Evolutionary conservation across 2,329 filamentous ascomycete species (phyloP).

Genomic region (Phoma herbarum): DNA sequence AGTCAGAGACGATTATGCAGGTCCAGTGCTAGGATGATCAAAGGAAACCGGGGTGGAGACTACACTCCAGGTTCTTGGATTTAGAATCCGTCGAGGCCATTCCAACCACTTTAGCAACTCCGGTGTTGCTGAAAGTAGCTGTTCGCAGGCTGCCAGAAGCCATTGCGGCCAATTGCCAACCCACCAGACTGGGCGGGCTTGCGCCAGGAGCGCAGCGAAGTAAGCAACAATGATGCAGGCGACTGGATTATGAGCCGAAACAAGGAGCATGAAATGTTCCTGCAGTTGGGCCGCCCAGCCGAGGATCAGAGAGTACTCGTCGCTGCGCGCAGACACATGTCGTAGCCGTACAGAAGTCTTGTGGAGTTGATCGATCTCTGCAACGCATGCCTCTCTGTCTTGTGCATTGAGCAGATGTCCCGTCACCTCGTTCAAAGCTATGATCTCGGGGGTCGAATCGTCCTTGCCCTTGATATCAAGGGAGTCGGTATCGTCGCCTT

Average conservation of each 20-base stretch:
- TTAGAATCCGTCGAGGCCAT: conserved; percentile 37
- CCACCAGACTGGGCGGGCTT: conserved; percentile 40
- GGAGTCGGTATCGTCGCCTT: conserved; percentile 19
- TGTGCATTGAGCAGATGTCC: conserved; percentile 32
- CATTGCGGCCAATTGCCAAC: conserved; percentile 41
- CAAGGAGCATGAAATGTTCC: conserved; percentile 37
- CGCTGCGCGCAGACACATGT: conserved; percentile 29
- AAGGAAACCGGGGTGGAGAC: conserved; percentile 10
- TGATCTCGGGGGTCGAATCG: conserved; percentile 31
- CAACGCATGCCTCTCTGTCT: conserved; percentile 32
- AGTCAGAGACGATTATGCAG: neutral
- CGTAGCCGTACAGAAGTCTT: conserved; percentile 29
- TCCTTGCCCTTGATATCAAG: conserved; percentile 26
- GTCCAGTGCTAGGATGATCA: conserved; percentile 2
- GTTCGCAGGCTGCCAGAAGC: conserved; percentile 35
- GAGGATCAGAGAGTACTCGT: conserved; percentile 38
- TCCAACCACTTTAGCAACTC: conserved; percentile 42
- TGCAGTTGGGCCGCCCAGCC: conserved; percentile 36
- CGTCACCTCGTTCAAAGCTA: conserved; percentile 35
- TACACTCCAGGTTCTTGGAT: conserved; percentile 12
- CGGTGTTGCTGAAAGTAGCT: conserved; percentile 34
- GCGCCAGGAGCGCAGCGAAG: conserved; percentile 38
- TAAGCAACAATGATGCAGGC: conserved; percentile 40
- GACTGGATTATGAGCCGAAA: conserved; percentile 39
- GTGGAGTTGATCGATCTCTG: conserved; percentile 39